These are phyloP conservation scores for Cladosporium cucumerinum DNA, from an alignment of 2,329 filamentous ascomycete genomes.

Conservation along the genomic window DNA sequence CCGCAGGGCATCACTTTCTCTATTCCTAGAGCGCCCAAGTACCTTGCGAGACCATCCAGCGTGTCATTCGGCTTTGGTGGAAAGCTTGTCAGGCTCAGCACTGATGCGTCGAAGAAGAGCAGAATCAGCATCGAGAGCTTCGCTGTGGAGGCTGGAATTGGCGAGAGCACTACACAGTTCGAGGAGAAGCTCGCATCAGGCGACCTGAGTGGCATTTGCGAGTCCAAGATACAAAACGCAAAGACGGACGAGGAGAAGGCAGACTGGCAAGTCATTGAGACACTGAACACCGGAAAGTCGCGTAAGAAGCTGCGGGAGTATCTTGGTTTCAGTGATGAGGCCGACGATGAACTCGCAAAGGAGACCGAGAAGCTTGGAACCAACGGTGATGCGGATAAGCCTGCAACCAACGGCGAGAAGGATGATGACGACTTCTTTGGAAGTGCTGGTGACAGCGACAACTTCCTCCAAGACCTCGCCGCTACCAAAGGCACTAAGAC, in stretches of 20 bases:
- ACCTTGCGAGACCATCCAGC: conserved; percentile 80
- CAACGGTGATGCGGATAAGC: conserved; percentile 55
- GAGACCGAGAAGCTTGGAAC: conserved; percentile 37
- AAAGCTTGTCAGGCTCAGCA: conserved; percentile 76
- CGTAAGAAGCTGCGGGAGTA: conserved; percentile 82
- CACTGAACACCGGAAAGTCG: conserved; percentile 79
- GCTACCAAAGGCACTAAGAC: conserved; percentile 90
- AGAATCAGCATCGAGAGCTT: conserved; percentile 84
- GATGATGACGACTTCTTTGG: conserved; percentile 67
- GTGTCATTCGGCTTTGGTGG: conserved; percentile 95
- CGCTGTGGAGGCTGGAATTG: conserved; percentile 79
- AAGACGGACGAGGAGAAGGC: conserved; percentile 87
- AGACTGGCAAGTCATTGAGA: conserved; percentile 93
- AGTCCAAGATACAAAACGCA: conserved; percentile 70
- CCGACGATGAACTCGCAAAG: conserved; percentile 47
- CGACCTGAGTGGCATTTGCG: conserved; percentile 74
- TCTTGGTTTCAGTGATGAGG: conserved; percentile 72
- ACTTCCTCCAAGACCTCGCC: conserved; percentile 79
- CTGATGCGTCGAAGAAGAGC: conserved; percentile 62
- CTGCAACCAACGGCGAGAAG: conserved; percentile 27
- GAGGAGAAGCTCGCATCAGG: conserved; percentile 77
- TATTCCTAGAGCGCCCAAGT: conserved; percentile 78
- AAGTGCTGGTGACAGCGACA: conserved; percentile 67
- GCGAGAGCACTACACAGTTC: conserved; percentile 80
- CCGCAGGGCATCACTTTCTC: conserved; percentile 89